A percentile compares a stretch with the other conserved stretches of the same genome.
These are phyloP conservation scores for Pisolithus tinctorius DNA, from an alignment of 768 basidiomycete genomes.

Conservation along the genomic window DNA sequence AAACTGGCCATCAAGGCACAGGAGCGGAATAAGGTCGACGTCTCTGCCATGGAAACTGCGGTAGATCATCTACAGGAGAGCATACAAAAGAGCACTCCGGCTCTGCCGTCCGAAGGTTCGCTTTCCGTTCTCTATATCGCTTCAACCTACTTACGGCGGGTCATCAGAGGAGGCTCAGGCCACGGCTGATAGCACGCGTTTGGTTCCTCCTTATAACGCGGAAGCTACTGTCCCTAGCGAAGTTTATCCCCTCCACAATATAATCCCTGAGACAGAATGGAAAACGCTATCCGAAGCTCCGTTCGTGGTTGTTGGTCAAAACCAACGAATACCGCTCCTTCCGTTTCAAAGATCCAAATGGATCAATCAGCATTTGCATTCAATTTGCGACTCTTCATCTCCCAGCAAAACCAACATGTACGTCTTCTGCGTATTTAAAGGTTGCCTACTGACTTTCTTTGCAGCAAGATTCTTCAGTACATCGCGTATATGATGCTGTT, in stretches of 20 bases:
- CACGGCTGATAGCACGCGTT: constrained; percentile 53
- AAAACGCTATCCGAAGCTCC: constrained; percentile 53
- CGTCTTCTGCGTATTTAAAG: constrained; percentile 17
- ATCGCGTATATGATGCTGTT: constrained; percentile 79
- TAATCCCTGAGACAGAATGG: constrained; percentile 81
- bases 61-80: constrained; percentile 75
- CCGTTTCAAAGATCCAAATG: constrained; percentile 61
- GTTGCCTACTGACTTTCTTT: background rate
- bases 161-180: constrained; percentile 60
- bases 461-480: constrained; percentile 71
- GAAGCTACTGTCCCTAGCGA: constrained; percentile 65
- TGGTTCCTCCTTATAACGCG: constrained; percentile 70
- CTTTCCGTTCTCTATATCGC: constrained; percentile 1
- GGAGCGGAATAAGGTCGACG: constrained; percentile 88
- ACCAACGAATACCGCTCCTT: constrained; percentile 49
- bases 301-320: constrained; percentile 45
- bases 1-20: constrained; percentile 76
- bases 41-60: constrained; percentile 80
- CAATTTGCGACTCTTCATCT: constrained; percentile 33
- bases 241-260: constrained; percentile 62
- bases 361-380: constrained; percentile 60
- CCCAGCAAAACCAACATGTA: constrained; percentile 60
- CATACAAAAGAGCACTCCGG: constrained; percentile 67
- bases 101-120: constrained; percentile 59
- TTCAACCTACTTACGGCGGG: background rate